A percentile compares a stretch with the other conserved stretches of the same genome.
phyloP scores from a whole-genome alignment of 1,284 basidiomycete species.

The Tylopilus orsonianus region DNA sequence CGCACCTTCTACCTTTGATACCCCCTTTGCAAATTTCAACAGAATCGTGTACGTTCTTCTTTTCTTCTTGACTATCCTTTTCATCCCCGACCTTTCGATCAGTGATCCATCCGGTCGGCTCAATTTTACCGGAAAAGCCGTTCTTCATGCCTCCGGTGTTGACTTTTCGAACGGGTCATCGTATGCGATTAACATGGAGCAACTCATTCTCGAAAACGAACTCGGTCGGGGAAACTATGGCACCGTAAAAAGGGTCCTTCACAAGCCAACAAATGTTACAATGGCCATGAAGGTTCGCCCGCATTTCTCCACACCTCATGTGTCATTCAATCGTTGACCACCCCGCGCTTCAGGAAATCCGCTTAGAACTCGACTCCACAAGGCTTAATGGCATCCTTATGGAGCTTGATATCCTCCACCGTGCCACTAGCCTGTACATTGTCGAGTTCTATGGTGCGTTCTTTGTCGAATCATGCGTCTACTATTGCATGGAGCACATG shows the following conservation, averaged over 20 bases:
- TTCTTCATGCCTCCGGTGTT: conserved; percentile 90
- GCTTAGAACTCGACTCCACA: conserved; percentile 92
- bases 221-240: conserved; percentile 97
- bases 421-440: conserved; percentile 87
- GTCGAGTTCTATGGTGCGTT: conserved; percentile 99
- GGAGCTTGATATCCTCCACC: conserved; percentile 97
- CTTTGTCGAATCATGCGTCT: conserved; percentile 97
- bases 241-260: conserved; percentile 93
- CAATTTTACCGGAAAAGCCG: conserved; percentile 92
- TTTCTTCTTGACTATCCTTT: conserved; percentile 4
- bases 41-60: conserved; percentile 81
- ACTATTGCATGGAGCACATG: conserved; percentile 99
- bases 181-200: conserved; percentile 95
- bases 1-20: conserved; percentile 52
- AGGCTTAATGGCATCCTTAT: conserved; percentile 97
- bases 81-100: conserved; percentile 10
- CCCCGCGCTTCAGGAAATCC: conserved; percentile 77
- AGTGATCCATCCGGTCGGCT: conserved; percentile 94
- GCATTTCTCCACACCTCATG: conserved; percentile 1
- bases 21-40: conserved; percentile 90
- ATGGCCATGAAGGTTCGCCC: conserved; percentile 96
- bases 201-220: conserved; percentile 90
- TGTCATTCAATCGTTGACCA: conserved; percentile 7
- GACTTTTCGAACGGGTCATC: conserved; percentile 93
- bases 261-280: conserved; percentile 90